Conservation (phyloP, 179 eudicot species). For the Corrigiola litoralis region DNA sequence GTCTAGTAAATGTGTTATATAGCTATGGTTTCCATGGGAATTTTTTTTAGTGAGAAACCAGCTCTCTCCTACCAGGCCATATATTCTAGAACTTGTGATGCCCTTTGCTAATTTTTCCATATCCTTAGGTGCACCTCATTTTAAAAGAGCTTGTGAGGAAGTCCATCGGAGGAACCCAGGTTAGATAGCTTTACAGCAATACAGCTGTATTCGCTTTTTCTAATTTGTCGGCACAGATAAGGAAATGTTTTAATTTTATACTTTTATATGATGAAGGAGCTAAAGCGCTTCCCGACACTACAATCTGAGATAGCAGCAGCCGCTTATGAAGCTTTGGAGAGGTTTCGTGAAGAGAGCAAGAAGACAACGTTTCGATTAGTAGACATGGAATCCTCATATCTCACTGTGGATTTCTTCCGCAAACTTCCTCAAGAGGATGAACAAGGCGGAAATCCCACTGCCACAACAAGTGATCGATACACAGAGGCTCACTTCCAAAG, state of each 20-base stretch:
- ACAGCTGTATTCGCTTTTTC: not conserved
- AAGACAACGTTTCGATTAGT: slow-evolving; percentile 56
- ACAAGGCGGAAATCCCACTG: slow-evolving; percentile 32
- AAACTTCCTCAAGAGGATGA: slow-evolving; percentile 54
- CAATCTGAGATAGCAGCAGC: slow-evolving; percentile 55
- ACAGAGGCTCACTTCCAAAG: slow-evolving; percentile 41
- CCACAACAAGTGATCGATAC: slow-evolving; percentile 31
- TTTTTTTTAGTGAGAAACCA: no score
- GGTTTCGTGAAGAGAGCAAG: slow-evolving; percentile 66
- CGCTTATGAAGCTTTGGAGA: slow-evolving; percentile 51
- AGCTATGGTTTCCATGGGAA: no score
- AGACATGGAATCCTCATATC: slow-evolving; percentile 73
- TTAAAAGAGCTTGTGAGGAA: slow-evolving; percentile 61
- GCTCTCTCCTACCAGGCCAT: not conserved
- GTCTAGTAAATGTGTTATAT: not conserved
- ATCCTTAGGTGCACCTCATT: slow-evolving; percentile 47
- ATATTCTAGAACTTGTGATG: not conserved
- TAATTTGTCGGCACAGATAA: not conserved
- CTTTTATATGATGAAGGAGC: slow-evolving; percentile 37
- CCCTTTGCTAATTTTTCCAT: not conserved
- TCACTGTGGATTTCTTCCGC: slow-evolving; percentile 68
- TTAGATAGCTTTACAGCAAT: slow-evolving; percentile 18
- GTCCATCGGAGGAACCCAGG: slow-evolving; percentile 60
- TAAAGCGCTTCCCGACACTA: slow-evolving; percentile 60
- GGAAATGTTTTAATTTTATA: not conserved